These are phyloP conservation scores for Litsea cubeba DNA, from an alignment of 164 flowering plant species.

Conservation along the genomic window DNA sequence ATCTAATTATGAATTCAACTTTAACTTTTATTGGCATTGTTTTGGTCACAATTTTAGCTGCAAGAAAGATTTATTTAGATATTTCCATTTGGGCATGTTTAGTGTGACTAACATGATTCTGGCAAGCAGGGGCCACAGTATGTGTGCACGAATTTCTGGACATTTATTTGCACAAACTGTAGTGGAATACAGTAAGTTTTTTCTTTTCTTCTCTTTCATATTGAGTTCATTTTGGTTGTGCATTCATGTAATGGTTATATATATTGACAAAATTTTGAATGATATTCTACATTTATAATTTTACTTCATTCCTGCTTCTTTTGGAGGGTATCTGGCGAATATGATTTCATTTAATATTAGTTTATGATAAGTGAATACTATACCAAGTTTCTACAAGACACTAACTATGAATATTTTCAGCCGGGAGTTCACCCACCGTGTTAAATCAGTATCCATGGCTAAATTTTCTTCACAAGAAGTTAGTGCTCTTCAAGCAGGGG, in stretches of 20 bases:
- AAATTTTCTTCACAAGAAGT: constrained; percentile 95
- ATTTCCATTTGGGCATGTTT: not conserved
- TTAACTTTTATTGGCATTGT: not conserved
- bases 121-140: constrained; percentile 90
- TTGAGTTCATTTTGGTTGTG: not conserved
- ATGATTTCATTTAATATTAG: not conserved
- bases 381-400: not conserved
- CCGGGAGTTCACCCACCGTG: constrained; percentile 98
- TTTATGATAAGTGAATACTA: not conserved
- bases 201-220: not conserved
- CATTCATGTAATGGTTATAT: not conserved
- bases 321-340: not conserved
- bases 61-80: not conserved
- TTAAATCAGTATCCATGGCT: constrained; percentile 95
- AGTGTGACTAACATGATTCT: constrained; percentile 1
- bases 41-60: not conserved
- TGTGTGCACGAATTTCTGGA: constrained; percentile 97
- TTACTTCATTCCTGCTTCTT: not conserved
- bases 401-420: constrained; percentile 29
- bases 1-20: too few relatives aligned
- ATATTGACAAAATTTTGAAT: too few relatives aligned
- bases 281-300: too few relatives aligned
- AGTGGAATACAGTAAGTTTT: constrained; percentile 96
- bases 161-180: constrained; percentile 91
- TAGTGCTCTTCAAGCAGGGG: constrained; percentile 83